Evolutionary conservation across 805 yeast species (phyloP), one percentile per base, ranked within the genome.

Genomic region (Zygoascus flipseniorum): DNA sequence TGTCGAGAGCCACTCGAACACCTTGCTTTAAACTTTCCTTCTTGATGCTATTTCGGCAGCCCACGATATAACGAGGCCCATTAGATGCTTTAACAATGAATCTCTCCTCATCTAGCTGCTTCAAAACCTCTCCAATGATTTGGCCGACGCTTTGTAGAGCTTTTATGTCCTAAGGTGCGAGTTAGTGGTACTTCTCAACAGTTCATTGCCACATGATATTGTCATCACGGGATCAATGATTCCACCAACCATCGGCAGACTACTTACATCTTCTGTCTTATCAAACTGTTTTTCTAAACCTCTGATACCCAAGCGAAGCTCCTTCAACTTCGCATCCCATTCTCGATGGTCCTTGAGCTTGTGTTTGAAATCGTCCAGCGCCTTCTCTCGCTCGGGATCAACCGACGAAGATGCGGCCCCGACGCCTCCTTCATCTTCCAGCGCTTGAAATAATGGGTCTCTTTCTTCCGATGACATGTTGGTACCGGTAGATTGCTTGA

Each of bases 91-190:
- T 92, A 50, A 93, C 98, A 59, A 92, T 92, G 68, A 62, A 93
- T 62, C 96, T 77, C 67, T 93, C 99, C 50, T 88, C 96, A 58
- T 92, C 96, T 63, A 93, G 76, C 69, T 89, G 97, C 69, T 93
- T 93, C 73, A 93, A 79, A 31, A 93, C 95, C 70, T 93, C 99
- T 54, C 99, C 99, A 60, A 93, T 86, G 65, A 93, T 83, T 71
- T 93, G 99, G 2, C 99, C 99, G 57, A 93, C 96, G 58, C 95
- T 85, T 71, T 93, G 99, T 60, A 93, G 76, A 16, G 98, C 98
- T 72, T 89, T 92, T 69, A 93, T 93, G 64, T 93, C 99, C 65
- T 63, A 48, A 28, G 31, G n/a, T 9, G 8, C 16, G 28, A 23
- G 50, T 23, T n/a, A 46, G 47, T 48, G 16, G 42, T 13, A 45